Percentiles rank a stretch among this genome's conserved stretches.
Evolutionary conservation across 202 grass and related monocot genomes (phyloP).

Genomic region (Setaria italica): DNA sequence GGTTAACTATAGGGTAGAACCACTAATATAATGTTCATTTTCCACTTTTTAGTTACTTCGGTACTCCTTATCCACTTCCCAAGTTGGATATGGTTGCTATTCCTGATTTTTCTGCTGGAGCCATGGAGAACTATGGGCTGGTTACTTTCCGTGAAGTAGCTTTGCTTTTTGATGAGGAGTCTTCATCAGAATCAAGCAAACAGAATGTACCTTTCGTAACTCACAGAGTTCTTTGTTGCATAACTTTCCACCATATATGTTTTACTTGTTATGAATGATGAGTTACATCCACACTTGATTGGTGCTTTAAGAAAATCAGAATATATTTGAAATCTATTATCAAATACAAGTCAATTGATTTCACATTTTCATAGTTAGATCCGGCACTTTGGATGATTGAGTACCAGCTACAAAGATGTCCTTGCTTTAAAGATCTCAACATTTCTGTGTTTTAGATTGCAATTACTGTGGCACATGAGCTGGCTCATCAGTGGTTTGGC

Average conservation of each 20-base stretch:
- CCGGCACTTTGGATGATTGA: background rate
- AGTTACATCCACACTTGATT: background rate
- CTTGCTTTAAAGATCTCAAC: constrained; percentile 31
- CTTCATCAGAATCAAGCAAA: constrained; percentile 63
- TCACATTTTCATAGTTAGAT: constrained; percentile 17
- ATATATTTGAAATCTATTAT: constrained; percentile 4
- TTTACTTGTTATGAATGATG: constrained; percentile 15
- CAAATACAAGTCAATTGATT: background rate
- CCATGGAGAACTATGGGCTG: constrained; percentile 95
- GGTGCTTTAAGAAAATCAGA: background rate
- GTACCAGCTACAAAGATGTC: background rate
- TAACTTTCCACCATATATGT: constrained; percentile 13
- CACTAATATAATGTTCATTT: constrained; percentile 22
- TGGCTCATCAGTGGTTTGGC: constrained; percentile 99
- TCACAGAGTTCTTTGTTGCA: constrained; percentile 27
- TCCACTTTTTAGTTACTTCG: constrained; percentile 73
- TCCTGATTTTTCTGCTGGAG: constrained; percentile 76
- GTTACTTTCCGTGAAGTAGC: constrained; percentile 67
- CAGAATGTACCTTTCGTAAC: constrained; percentile 52
- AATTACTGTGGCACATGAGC: constrained; percentile 85
- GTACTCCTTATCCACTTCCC: constrained; percentile 78
- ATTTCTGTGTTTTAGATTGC: constrained; percentile 72
- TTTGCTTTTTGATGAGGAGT: constrained; percentile 74
- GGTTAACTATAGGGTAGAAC: constrained; percentile 18
- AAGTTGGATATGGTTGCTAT: constrained; percentile 96